These are phyloP conservation scores for Corylus americana DNA, from an alignment of 306 rosid genomes.

Conservation along the genomic window DNA sequence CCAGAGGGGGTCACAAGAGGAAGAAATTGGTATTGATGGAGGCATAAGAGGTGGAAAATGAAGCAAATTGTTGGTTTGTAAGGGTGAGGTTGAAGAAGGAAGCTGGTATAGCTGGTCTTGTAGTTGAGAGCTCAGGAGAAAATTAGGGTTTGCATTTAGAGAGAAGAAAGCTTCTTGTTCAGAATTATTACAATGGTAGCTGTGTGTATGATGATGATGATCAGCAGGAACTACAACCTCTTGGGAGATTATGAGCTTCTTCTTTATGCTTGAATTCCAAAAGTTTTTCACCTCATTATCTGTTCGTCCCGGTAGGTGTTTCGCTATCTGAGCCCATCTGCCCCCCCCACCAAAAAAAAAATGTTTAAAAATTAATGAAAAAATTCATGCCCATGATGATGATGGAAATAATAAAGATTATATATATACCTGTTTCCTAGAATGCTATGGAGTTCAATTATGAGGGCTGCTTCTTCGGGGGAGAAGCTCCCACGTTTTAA, in stretches of 20 bases:
- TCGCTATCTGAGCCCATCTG: conserved; percentile 99
- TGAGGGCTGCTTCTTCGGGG: conserved; percentile 88
- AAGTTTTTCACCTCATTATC: conserved; percentile 98
- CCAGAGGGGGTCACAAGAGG: conserved; percentile 45
- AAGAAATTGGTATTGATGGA: conserved; percentile 29
- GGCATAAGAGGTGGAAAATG: conserved; percentile 40
- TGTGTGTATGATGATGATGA: conserved; percentile 28
- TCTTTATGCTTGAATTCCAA: conserved; percentile 98
- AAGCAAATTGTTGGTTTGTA: conserved; percentile 36
- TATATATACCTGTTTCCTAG: conserved; percentile 80
- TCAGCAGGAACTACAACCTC: conserved; percentile 45
- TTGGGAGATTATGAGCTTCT: conserved; percentile 73
- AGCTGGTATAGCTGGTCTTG: conserved; percentile 45
- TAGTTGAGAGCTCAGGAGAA: conserved; percentile 30
- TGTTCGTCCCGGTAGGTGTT: conserved; percentile 97
- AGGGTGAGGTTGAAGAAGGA: conserved; percentile 55
- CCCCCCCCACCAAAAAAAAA: neutral
- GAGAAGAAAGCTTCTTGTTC: conserved; percentile 45
- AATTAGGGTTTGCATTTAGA: conserved; percentile 57
- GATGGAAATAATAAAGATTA: neutral
- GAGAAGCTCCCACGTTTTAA: conserved; percentile 95
- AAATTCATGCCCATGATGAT: conserved; percentile 10
- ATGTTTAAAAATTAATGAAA: neutral
- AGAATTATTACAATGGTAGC: conserved; percentile 18
- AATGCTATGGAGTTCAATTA: conserved; percentile 85